Evolutionary conservation across 768 basidiomycete species (phyloP), one percentile per base, ranked within the genome.

Genomic region (Boletus vinaceobasis): DNA sequence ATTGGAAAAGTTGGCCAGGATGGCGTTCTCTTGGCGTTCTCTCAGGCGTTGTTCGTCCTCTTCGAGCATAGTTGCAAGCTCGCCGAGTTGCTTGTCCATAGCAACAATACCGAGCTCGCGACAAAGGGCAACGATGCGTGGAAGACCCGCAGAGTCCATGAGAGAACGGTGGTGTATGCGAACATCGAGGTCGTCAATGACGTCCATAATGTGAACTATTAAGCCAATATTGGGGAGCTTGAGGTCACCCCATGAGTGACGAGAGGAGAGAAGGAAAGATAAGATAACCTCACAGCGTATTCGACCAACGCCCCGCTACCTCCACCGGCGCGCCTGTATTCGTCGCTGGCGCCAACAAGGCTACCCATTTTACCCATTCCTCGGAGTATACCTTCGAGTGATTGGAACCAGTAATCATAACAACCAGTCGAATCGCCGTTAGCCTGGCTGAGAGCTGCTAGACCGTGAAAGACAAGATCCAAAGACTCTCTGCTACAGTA

Each of bases 291-390:
- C 63, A 95, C 93, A 67, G 90, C 88, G 62, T 95, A 96, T 48
- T 96, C 93, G 56, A 87, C 87, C 57, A 95, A 69, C 42, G 82
- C 81, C 39, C 77, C 82, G 55, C 89, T 87, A 19, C 83, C 68
- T 38, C 86, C 84, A 43, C 81, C 82, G 56, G 79, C 75, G 54
- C 82, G 84, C 70, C 80, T 81, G 52, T 95, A 82, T 61, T 98
- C 94, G 14, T 95, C 91, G 62, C 94, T 96, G 23, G 93, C 93
- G 0, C 97, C 97, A 8, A 99, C 96, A 38, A 90, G 71, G 67
- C 90, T 97, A 1, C 96, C 96, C 92, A 98, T 94, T 69, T 86
- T 88, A 1, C 96, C 96, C 52, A 93, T 77, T 3, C 94, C 95
- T 44, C 84, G 80, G 17, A 98, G 77, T 3, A 83, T 83, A 27